Percentiles rank a stretch among this genome's conserved stretches.
phyloP scores from a whole-genome alignment of 1,284 basidiomycete genomes.

The Pascua guehoae region DNA sequence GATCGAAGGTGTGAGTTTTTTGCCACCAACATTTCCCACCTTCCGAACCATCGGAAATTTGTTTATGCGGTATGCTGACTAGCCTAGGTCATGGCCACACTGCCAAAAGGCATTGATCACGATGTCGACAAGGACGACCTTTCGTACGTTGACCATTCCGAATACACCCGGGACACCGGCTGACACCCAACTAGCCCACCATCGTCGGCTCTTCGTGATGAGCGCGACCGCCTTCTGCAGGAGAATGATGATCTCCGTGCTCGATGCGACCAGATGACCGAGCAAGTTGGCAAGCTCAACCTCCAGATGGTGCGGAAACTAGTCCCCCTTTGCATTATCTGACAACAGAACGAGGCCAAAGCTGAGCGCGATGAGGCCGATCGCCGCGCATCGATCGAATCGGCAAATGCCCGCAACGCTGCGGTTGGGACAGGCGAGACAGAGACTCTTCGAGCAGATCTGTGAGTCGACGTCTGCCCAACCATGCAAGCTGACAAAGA shows the following conservation, averaged over 20 bases:
- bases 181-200: conserved; percentile 4
- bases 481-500: too few relatives aligned
- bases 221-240: conserved; percentile 36
- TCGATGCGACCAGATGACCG: conserved; percentile 31
- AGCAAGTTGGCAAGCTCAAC: conserved; percentile 42
- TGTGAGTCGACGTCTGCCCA: conserved; percentile 53
- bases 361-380: conserved; percentile 8
- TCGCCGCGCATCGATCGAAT: conserved; percentile 7
- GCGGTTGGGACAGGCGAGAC: conserved; percentile 56
- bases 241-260: conserved; percentile 41
- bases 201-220: conserved; percentile 24
- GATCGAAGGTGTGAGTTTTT: conserved; percentile 40
- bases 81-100: conserved; percentile 31
- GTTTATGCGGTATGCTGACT: background rate
- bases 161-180: background rate
- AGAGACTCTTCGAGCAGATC: conserved; percentile 68
- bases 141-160: conserved; percentile 1
- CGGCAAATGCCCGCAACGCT: conserved; percentile 2
- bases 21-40: background rate
- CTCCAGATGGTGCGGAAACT: conserved; percentile 24
- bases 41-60: background rate
- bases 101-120: conserved; percentile 25
- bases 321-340: background rate
- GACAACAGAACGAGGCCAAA: conserved; percentile 2
- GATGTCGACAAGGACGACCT: conserved; percentile 3